Percentiles rank a stretch among this genome's conserved stretches.
Conservation (phyloP, 1,284 basidiomycete species). For the Melampsora americana region DNA sequence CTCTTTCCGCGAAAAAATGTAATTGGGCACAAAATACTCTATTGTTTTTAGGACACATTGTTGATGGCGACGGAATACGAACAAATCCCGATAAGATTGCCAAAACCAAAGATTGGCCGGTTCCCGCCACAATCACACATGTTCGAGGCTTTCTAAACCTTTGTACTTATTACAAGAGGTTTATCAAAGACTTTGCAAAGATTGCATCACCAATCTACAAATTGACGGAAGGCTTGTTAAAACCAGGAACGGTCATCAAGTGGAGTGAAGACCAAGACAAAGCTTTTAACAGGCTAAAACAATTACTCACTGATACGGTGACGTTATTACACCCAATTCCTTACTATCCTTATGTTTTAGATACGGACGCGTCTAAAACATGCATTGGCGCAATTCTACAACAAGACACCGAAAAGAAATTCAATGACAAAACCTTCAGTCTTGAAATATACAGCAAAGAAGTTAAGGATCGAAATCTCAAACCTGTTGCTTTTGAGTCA, state of each 20-base stretch:
- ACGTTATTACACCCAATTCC: background rate
- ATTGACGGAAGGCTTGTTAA: background rate
- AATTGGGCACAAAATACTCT: conserved; percentile 1
- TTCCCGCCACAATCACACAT: background rate
- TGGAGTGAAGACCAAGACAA: background rate
- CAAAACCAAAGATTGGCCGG: background rate
- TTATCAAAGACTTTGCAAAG: conserved; percentile 10
- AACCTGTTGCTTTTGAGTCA: too few species aligned
- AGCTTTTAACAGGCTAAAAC: conserved; percentile 1
- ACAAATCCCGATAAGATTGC: background rate
- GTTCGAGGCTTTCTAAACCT: too few species aligned
- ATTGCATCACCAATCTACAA: conserved; percentile 2
- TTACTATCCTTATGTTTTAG: too few species aligned
- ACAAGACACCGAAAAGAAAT: too few species aligned
- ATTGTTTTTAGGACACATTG: conserved; percentile 8
- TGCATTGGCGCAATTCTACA: too few species aligned
- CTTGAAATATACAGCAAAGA: too few species aligned
- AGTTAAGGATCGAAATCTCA: too few species aligned
- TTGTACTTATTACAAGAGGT: conserved; percentile 15
- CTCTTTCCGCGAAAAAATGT: background rate
- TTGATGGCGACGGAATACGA: background rate
- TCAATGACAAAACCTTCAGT: too few species aligned
- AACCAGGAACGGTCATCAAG: background rate
- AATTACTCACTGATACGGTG: background rate
- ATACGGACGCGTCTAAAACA: too few species aligned